Evolutionary conservation across 345 rosid species (phyloP).

Genomic region (Eucalyptus regnans): DNA sequence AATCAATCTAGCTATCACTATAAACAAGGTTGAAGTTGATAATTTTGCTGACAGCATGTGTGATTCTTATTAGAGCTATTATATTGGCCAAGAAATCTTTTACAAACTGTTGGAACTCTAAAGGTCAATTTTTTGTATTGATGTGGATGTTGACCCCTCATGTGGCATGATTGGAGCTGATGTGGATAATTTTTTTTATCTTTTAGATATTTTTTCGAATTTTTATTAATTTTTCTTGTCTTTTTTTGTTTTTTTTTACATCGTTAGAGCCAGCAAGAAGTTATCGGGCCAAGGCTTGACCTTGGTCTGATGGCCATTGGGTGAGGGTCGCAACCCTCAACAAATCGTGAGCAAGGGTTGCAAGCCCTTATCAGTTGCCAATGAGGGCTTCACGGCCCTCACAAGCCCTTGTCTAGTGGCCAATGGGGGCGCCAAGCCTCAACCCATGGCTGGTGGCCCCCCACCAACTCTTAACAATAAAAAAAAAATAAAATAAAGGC

Average conservation of each 20-base stretch:
- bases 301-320: no score
- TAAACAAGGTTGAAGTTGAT: not conserved
- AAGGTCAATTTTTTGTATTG: not conserved
- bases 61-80: not conserved
- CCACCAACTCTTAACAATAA: not conserved
- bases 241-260: no score
- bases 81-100: not conserved
- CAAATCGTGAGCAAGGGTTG: not conserved
- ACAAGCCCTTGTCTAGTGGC: not conserved
- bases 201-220: no score
- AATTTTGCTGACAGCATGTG: not conserved
- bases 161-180: rapidly evolving
- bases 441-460: not conserved
- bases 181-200: no score
- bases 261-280: not conserved
- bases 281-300: not conserved
- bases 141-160: not conserved
- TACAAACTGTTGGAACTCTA: not conserved
- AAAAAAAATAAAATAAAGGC: not conserved
- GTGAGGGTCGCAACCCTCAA: not conserved
- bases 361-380: rapidly evolving
- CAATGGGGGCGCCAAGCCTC: not conserved
- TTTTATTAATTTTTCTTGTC: no score
- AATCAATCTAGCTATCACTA: not conserved
- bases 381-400: not conserved